Percentiles rank a stretch among this genome's conserved stretches.
Conservation (phyloP, 352 stramenopile species). For the Nothophytophthora sp. region DNA sequence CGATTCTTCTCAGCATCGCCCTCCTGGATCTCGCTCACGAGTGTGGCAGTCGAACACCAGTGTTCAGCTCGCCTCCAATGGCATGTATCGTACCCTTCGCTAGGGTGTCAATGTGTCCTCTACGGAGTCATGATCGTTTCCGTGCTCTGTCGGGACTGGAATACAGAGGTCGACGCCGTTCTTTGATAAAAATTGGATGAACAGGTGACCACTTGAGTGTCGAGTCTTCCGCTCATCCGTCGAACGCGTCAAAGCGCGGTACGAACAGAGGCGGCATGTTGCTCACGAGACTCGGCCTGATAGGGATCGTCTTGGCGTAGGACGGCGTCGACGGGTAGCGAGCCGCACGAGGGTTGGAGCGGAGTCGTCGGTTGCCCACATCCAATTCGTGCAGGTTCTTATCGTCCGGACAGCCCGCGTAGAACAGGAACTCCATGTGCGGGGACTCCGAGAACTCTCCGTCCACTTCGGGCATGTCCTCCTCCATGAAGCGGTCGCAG, state of each 20-base stretch:
- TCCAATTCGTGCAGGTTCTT: conserved; percentile 34
- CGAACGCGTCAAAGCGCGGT: conserved; percentile 26
- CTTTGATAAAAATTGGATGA: not conserved
- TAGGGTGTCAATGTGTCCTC: too few relatives aligned
- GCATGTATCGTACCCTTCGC: too few relatives aligned
- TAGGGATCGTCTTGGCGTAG: conserved; percentile 27
- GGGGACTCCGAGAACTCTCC: conserved; percentile 7
- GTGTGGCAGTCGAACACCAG: too few relatives aligned
- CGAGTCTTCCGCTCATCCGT: conserved; percentile 2
- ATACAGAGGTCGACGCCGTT: too few relatives aligned
- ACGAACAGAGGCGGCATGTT: conserved; percentile 44
- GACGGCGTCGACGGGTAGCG: conserved; percentile 14
- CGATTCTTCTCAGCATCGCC: too few relatives aligned
- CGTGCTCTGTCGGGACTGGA: too few relatives aligned
- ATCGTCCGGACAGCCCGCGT: conserved; percentile 39
- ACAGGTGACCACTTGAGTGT: not conserved
- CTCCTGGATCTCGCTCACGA: too few relatives aligned
- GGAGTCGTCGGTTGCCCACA: conserved; percentile 17
- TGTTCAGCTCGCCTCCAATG: too few relatives aligned
- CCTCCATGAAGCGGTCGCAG: not conserved
- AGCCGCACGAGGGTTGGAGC: conserved; percentile 3
- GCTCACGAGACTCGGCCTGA: conserved; percentile 45
- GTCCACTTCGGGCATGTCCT: conserved; percentile 5
- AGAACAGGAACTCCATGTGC: conserved; percentile 65
- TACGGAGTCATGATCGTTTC: too few relatives aligned